Evolutionary conservation across 2,329 filamentous ascomycete genomes (phyloP), one percentile per base, ranked within the genome.

Genomic region (Sporothrix phasma): DNA sequence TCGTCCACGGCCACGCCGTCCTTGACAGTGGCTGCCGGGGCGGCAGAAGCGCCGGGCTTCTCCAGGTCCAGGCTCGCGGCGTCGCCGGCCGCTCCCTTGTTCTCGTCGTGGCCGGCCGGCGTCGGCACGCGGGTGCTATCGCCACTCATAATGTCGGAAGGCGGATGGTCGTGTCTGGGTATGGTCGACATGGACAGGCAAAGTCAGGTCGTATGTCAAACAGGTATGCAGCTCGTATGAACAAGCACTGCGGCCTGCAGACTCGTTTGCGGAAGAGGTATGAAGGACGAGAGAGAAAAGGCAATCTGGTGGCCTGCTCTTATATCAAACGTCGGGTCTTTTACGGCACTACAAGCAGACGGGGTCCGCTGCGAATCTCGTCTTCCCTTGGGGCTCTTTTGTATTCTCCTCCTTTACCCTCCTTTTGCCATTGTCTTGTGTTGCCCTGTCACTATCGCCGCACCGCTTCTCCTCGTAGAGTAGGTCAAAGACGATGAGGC

Each of bases 41-140:
- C 54, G 13, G 41, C 10, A 3, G n/a, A n/a, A n/a, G 39, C 56
- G 2, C 45, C 56, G 3, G 51, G 15, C 17, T 34, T 22, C 15
- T 64, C 56, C 11, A n/a, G 11, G 37, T 59, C 61, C 5, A 26
- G 58, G 61, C 66, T 67, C 17, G 66, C 63, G 10, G 58, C 6
- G 22, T 66, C 65, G 4, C 22, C 51, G 1, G 65, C 64, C 3
- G 41, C 58, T n/a, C 65, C 64, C 3, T 65, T 65, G 0, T 56
- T 62, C 17, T 62, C 63, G 4, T 64, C 65, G 7, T 65, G 65
- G 15, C 41, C 37, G 24, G 56, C 56, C 39, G 39, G 56, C 37
- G 56, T 59, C 17, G 56, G 39, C 39, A 59, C 56, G 17, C 56
- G 56, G 17, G 56, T 45, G 39, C 39, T 59, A 24, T 59, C 39